phyloP scores from a whole-genome alignment of 2,329 filamentous ascomycete species.

The Lasiodiplodia citricola region DNA sequence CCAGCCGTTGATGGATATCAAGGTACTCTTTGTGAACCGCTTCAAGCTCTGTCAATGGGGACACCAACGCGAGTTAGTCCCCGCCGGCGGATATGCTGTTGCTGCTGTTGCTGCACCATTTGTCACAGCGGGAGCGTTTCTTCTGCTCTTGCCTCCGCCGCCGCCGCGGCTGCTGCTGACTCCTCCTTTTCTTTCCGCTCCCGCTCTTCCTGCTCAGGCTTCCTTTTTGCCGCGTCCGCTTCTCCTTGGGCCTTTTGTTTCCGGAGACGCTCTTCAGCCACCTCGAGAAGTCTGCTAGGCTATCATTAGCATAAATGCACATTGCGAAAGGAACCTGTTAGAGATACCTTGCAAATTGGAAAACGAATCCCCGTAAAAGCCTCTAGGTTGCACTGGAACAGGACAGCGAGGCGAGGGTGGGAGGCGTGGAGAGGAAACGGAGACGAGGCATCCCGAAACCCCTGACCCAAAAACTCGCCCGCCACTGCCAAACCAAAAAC shows the following conservation, averaged over 20 bases:
- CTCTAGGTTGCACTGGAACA: too few species aligned
- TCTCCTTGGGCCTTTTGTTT: slow-evolving; percentile 38
- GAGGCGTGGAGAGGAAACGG: too few species aligned
- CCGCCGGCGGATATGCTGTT: not conserved
- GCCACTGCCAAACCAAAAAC: too few species aligned
- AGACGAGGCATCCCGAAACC: too few species aligned
- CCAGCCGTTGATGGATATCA: slow-evolving; percentile 43
- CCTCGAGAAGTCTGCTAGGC: slow-evolving; percentile 30
- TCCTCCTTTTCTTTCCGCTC: slow-evolving; percentile 31
- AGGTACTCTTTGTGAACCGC: slow-evolving; percentile 42
- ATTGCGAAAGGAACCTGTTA: too few species aligned
- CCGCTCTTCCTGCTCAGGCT: slow-evolving; percentile 33
- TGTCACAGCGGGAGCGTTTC: slow-evolving; percentile 29
- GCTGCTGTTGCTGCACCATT: slow-evolving; percentile 3
- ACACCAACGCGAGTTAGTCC: slow-evolving; percentile 2
- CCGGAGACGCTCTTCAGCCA: slow-evolving; percentile 38
- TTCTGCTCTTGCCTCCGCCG: slow-evolving; percentile 35
- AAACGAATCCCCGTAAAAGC: too few species aligned
- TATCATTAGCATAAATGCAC: too few species aligned
- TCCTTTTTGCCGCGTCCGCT: slow-evolving; percentile 24
- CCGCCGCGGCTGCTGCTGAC: slow-evolving; percentile 27
- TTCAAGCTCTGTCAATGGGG: slow-evolving; percentile 30
- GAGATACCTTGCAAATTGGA: too few species aligned
- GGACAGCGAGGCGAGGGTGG: too few species aligned
- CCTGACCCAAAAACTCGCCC: too few species aligned